These are phyloP conservation scores for Crucibulum laeve DNA, from an alignment of 768 basidiomycete species.

Conservation along the genomic window DNA sequence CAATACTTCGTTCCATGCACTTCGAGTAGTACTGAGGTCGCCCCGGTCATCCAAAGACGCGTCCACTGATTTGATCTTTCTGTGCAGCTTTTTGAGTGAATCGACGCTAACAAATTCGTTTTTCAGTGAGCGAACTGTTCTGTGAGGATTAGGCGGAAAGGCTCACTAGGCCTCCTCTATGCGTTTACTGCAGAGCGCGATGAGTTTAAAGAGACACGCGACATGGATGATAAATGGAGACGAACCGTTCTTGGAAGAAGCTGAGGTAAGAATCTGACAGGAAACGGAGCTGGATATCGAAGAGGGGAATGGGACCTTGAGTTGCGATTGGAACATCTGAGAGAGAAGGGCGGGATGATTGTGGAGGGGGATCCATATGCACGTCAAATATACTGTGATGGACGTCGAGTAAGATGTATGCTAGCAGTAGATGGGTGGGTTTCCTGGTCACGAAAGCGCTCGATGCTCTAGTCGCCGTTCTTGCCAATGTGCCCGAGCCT, in stretches of 20 bases:
- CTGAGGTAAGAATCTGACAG: slow-evolving; percentile 72
- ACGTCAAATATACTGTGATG: too few species aligned
- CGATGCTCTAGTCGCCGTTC: too few species aligned
- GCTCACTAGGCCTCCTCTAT: slow-evolving; percentile 85
- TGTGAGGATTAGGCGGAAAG: background rate
- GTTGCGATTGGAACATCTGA: slow-evolving; percentile 25
- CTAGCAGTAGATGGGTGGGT: too few species aligned
- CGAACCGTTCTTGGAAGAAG: slow-evolving; percentile 85
- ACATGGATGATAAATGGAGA: slow-evolving; percentile 7
- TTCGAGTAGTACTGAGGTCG: slow-evolving; percentile 59
- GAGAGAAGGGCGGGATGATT: slow-evolving; percentile 34
- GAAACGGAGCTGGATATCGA: slow-evolving; percentile 67
- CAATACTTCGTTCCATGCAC: slow-evolving; percentile 79
- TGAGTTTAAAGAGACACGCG: slow-evolving; percentile 13
- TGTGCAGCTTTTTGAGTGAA: slow-evolving; percentile 67
- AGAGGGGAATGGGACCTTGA: slow-evolving; percentile 62
- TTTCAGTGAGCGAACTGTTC: slow-evolving; percentile 1
- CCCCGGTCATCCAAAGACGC: slow-evolving; percentile 66
- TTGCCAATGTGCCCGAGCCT: too few species aligned
- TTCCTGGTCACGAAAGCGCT: too few species aligned
- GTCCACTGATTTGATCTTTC: slow-evolving; percentile 68
- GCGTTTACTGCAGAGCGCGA: slow-evolving; percentile 48
- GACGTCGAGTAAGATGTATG: too few species aligned
- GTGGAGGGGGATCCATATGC: slow-evolving; percentile 29
- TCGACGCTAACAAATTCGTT: slow-evolving; percentile 51